Base-by-base conservation (phyloP, 805 yeast genomes). In the Kurtzmaniella cleridarum region DNA sequence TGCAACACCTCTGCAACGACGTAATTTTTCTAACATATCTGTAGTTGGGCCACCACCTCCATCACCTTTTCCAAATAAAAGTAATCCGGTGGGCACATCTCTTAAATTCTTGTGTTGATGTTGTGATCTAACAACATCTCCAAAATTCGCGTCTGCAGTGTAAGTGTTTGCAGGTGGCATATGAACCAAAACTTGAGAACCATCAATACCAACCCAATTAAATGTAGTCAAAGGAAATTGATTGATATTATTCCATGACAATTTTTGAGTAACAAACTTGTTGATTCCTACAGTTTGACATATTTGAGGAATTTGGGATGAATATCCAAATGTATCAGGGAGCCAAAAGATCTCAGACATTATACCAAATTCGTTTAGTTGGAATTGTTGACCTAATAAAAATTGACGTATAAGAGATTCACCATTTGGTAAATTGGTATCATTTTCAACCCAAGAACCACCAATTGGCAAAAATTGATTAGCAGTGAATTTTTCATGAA, bases 31-130 rank as follows among this genome's bases (percentile, higher is more conserved):
- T 46, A 91, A 53, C 95, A 89, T 90, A 54, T 86, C 95, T 30
- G 85, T 84, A 3, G 87, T 81, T 34, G 98, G 98, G 6, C 98
- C 98, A 47, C 98, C 98, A 45, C 98, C 98, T 51, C 98, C 98
- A 58, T 91, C 98, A 53, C 98, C 98, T 51, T 84, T 81, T 30
- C 98, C 98, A 51, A 77, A 93, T 32, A 89, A 67, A 54, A 93
- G 65, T 50, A 91, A 67, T 0, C 95, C 91, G 8, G 85, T 79
- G 43, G 85, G 91, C 40, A 81, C 89, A 44, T 80, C 78, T 41
- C 88, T 81, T 47, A 85, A 66, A 52, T 90, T 87, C 64, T 90
- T 85, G 64, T 93, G 95, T 54, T 88, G 91, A 18, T 69, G 64
- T 40, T 81, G 73, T 1, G 95, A 82, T 50, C 96, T 74, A 41